Evolutionary conservation across 257 asterid genomes (phyloP).

Genomic region (Gentiana straminea): DNA sequence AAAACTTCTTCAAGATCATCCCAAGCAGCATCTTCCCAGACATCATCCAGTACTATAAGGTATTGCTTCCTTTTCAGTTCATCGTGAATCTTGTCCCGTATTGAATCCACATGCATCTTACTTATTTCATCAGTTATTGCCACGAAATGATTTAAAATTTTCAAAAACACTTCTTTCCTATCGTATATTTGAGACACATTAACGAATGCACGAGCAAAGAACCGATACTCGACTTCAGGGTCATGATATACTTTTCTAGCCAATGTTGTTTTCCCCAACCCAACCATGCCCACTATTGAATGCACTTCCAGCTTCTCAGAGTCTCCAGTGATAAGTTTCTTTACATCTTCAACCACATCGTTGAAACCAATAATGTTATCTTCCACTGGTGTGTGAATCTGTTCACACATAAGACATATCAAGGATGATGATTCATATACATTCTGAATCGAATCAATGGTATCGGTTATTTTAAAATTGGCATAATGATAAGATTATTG

Average conservation of each 20-base stretch:
- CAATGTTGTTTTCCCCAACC: conserved; percentile 29
- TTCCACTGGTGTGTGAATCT: conserved; percentile 2
- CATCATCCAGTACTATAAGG: conserved; percentile 23
- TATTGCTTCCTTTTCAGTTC: conserved; percentile 4
- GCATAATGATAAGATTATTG: no score
- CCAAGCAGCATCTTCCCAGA: conserved; percentile 15
- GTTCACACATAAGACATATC: no score
- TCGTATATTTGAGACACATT: conserved; percentile 18
- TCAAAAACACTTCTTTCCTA: conserved; percentile 16
- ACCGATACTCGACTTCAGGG: conserved; percentile 12
- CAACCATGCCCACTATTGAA: conserved; percentile 25
- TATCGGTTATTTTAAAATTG: no score
- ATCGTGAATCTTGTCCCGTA: neutral
- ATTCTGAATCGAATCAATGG: no score
- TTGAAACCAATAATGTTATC: conserved; percentile 25
- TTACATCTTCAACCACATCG: conserved; percentile 11
- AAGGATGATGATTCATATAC: no score
- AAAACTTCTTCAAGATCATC: conserved; percentile 12
- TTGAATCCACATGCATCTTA: conserved; percentile 3
- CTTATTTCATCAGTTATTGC: neutral
- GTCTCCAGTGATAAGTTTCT: conserved; percentile 13
- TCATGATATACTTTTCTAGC: conserved; percentile 23
- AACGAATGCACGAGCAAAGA: conserved; percentile 20
- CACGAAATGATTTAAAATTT: conserved; percentile 8
- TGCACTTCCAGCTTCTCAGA: conserved; percentile 14